A percentile compares a stretch with the other conserved stretches of the same genome.
phyloP scores from a whole-genome alignment of 495 filamentous ascomycete species.

The Trichodelitschia bisporula region DNA sequence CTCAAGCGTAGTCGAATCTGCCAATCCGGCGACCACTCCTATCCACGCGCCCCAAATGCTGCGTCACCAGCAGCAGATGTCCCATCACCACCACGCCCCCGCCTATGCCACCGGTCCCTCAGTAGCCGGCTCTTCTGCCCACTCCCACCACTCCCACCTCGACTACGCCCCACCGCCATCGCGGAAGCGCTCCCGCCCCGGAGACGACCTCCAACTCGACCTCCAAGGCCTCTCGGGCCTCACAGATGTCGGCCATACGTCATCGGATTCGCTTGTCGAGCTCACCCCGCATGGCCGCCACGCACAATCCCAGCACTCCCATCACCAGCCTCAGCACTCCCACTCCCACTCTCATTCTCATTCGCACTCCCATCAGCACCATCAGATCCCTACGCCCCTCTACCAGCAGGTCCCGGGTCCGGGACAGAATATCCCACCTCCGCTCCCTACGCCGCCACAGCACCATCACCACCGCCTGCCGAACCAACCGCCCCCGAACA shows the following conservation, averaged over 20 bases:
- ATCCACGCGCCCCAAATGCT: conserved; percentile 19
- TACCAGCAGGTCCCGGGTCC: conserved; percentile 6
- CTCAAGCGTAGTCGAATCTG: conserved; percentile 8
- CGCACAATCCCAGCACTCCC: conserved; percentile 9
- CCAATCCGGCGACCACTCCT: conserved; percentile 5
- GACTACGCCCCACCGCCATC: conserved; percentile 1
- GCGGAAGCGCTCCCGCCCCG: conserved; percentile 11
- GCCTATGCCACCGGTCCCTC: conserved; percentile 2
- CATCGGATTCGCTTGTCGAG: conserved; percentile 8
- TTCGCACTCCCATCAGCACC: conserved; percentile 5
- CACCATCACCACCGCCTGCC: conserved; percentile 58
- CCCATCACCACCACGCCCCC: conserved; percentile 2
- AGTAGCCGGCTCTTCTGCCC: conserved; percentile 5
- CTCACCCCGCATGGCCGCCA: conserved; percentile 14
- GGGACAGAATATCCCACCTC: conserved; percentile 22
- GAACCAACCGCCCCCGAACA: conserved; percentile 26
- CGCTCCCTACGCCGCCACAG: conserved; percentile 18
- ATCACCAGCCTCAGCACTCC: conserved; percentile 2
- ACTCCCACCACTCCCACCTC: conserved; percentile 3
- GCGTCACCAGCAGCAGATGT: conserved; percentile 20
- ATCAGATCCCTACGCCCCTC: conserved; percentile 4
- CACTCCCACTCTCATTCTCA: no score
- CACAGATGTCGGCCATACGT: conserved; percentile 3
- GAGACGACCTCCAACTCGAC: conserved; percentile 9
- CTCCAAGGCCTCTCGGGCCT: conserved; percentile 7